These are phyloP conservation scores for Marasmius fiardii DNA, from an alignment of 1,284 basidiomycete genomes.

Conservation along the genomic window DNA sequence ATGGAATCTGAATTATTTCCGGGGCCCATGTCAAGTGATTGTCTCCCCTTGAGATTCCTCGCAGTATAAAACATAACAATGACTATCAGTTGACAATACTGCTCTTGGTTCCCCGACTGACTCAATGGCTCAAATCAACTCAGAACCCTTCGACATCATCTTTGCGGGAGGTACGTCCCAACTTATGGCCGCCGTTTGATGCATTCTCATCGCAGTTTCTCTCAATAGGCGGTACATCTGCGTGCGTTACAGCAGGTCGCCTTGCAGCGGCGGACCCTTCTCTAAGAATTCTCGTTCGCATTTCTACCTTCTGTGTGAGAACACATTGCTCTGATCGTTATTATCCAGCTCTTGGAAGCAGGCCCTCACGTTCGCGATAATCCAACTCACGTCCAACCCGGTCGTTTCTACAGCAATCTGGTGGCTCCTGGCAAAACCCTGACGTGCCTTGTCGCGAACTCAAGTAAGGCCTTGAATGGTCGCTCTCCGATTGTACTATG, in stretches of 20 bases:
- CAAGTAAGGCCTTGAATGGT: slow-evolving; percentile 40
- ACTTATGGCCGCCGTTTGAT: background rate
- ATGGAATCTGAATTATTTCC: too few species aligned
- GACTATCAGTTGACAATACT: background rate
- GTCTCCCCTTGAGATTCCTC: too few species aligned
- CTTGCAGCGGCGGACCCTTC: slow-evolving; percentile 37
- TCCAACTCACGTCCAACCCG: slow-evolving; percentile 47
- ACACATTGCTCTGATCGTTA: background rate
- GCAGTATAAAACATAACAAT: too few species aligned
- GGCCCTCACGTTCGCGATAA: slow-evolving; percentile 42
- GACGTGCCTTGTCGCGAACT: slow-evolving; percentile 36
- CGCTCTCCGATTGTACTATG: slow-evolving; percentile 37
- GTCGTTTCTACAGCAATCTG: slow-evolving; percentile 38
- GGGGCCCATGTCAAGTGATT: too few species aligned
- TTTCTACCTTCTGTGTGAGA: background rate
- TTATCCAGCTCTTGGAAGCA: slow-evolving; percentile 36
- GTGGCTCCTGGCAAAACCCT: slow-evolving; percentile 32
- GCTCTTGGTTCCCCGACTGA: background rate
- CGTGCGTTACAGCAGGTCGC: slow-evolving; percentile 39
- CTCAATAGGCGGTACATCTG: slow-evolving; percentile 36
- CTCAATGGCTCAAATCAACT: slow-evolving; percentile 1
- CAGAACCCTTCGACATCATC: slow-evolving; percentile 5
- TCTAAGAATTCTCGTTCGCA: slow-evolving; percentile 31
- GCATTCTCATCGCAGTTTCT: background rate
- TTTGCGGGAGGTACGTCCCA: slow-evolving; percentile 10